Percentiles rank a stretch among this genome's conserved stretches.
Conservation (phyloP, 2,329 filamentous ascomycete genomes). For the Diaporthe sp. region DNA sequence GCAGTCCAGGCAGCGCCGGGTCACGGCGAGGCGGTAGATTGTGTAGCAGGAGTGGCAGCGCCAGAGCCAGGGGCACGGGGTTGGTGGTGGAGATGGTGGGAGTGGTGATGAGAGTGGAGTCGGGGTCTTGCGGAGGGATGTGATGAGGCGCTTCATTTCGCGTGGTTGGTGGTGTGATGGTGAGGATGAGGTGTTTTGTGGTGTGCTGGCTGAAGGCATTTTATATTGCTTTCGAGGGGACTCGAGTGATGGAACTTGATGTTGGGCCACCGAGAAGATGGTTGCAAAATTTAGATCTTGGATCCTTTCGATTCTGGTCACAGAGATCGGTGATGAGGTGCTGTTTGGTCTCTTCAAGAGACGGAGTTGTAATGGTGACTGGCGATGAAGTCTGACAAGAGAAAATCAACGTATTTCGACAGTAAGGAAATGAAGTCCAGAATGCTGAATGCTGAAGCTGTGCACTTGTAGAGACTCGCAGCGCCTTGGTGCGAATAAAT, state of each 20-base stretch:
- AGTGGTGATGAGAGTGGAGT: slow-evolving; percentile 31
- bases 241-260: too few relatives aligned
- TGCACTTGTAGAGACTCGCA: too few relatives aligned
- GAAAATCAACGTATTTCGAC: neutral
- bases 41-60: slow-evolving; percentile 50
- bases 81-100: neutral
- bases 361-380: neutral
- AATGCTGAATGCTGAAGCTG: neutral
- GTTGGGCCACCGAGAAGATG: neutral
- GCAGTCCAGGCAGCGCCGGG: slow-evolving; percentile 57
- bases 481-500: neutral
- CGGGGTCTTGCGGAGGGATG: slow-evolving; percentile 15
- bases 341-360: neutral
- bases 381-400: neutral
- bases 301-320: neutral
- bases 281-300: too few relatives aligned
- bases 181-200: neutral
- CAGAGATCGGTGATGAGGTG: neutral
- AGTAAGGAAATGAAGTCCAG: too few relatives aligned
- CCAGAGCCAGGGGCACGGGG: slow-evolving; percentile 51
- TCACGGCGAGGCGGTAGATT: slow-evolving; percentile 49
- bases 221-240: neutral
- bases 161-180: neutral
- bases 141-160: neutral
- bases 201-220: neutral